Conservation (phyloP, 2,329 filamentous ascomycete species). For the Chrysosporium keratinophilum region DNA sequence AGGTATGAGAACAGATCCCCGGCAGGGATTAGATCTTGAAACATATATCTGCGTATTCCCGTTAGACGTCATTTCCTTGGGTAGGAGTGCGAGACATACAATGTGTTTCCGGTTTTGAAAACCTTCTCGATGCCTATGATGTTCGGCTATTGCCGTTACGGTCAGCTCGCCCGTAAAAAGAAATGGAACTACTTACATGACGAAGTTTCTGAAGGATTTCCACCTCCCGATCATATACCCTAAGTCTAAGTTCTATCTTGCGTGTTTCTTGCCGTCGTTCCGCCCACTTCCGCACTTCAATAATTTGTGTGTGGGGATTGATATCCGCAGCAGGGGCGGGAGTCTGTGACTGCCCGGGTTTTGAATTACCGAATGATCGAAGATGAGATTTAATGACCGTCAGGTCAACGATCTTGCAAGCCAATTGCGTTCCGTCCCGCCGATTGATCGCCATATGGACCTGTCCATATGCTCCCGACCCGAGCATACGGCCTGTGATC, state of each 20-base stretch:
- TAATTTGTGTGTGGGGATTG: slow-evolving; percentile 12
- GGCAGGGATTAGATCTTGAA: slow-evolving; percentile 50
- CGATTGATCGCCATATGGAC: slow-evolving; percentile 36
- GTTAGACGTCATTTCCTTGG: not conserved
- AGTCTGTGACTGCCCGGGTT: not conserved
- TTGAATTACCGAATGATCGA: slow-evolving; percentile 8
- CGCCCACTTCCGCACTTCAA: not conserved
- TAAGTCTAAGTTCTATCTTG: slow-evolving; percentile 8
- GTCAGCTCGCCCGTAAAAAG: slow-evolving; percentile 2
- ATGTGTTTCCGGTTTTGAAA: slow-evolving; percentile 42
- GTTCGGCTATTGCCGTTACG: slow-evolving; percentile 40
- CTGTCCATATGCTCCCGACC: slow-evolving; percentile 34
- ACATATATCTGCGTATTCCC: slow-evolving; percentile 42
- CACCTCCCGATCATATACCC: slow-evolving; percentile 29
- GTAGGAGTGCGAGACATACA: slow-evolving; percentile 30
- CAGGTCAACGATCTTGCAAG: slow-evolving; percentile 39
- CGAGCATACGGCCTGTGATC: slow-evolving; percentile 33
- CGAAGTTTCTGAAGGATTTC: slow-evolving; percentile 42
- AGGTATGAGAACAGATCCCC: slow-evolving; percentile 54
- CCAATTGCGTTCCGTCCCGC: slow-evolving; percentile 29
- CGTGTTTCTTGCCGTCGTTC: slow-evolving; percentile 3
- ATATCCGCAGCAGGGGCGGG: slow-evolving; percentile 17
- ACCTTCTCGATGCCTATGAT: slow-evolving; percentile 49
- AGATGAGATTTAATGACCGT: slow-evolving; percentile 20
- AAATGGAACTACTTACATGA: slow-evolving; percentile 36